Percentiles rank a stretch among this genome's conserved stretches.
These are phyloP conservation scores for Saussurea involucrata DNA, from an alignment of 129 eudicot genomes.

Conservation along the genomic window DNA sequence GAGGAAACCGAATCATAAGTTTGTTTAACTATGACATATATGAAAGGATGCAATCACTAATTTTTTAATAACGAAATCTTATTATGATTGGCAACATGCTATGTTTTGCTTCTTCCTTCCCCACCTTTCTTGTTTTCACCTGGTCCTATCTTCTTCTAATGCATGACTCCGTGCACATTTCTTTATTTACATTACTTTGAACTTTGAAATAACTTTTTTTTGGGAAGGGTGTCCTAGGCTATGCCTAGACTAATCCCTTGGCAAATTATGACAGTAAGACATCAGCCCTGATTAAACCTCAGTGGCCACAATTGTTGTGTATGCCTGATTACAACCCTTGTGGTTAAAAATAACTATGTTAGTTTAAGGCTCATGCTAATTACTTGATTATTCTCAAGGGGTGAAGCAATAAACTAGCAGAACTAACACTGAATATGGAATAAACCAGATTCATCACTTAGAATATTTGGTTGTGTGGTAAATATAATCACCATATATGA, in stretches of 20 bases:
- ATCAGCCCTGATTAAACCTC: too few species aligned
- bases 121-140: neutral
- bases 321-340: too few species aligned
- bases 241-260: too few species aligned
- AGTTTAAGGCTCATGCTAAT: neutral
- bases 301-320: too few species aligned
- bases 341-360: too few species aligned
- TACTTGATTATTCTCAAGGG: neutral
- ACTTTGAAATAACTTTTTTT: neutral
- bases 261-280: too few species aligned
- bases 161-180: neutral
- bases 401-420: neutral
- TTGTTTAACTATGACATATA: neutral
- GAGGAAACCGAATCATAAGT: neutral
- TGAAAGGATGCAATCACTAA: neutral
- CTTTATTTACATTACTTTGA: neutral
- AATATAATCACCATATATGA: too few species aligned
- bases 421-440: neutral
- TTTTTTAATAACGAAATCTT: neutral
- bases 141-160: neutral
- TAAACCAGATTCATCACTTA: neutral
- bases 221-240: too few species aligned
- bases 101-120: neutral
- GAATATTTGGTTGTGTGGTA: neutral
- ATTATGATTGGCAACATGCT: neutral